A percentile compares a stretch with the other conserved stretches of the same genome.
These are phyloP conservation scores for Taiozyma onychis DNA, from an alignment of 1,139 yeast genomes.

Conservation along the genomic window DNA sequence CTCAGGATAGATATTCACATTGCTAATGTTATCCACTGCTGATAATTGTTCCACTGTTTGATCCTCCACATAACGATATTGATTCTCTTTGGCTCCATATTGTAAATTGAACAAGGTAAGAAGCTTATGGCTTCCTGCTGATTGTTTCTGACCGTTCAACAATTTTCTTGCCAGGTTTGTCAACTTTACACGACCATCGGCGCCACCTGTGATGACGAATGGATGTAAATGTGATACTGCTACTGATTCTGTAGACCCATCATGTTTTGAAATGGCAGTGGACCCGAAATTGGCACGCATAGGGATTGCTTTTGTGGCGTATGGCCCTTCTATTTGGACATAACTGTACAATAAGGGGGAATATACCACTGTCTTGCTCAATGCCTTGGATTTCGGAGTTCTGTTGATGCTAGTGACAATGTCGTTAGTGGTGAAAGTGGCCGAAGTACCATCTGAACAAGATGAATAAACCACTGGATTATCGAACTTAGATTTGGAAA, in stretches of 20 bases:
- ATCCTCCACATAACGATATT: slow-evolving; percentile 33
- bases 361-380: slow-evolving; percentile 30
- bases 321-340: slow-evolving; percentile 36
- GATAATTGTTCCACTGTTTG: slow-evolving; percentile 24
- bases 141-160: slow-evolving; percentile 34
- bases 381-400: slow-evolving; percentile 31
- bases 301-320: slow-evolving; percentile 31
- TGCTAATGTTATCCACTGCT: slow-evolving; percentile 23
- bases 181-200: slow-evolving; percentile 51
- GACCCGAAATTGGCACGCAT: slow-evolving; percentile 32
- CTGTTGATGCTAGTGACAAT: slow-evolving; percentile 31
- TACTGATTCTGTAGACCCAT: slow-evolving; percentile 34
- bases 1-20: slow-evolving; percentile 42
- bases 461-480: slow-evolving; percentile 39
- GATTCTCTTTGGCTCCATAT: slow-evolving; percentile 28
- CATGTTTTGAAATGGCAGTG: slow-evolving; percentile 33
- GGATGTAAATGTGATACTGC: slow-evolving; percentile 51
- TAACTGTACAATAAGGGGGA: slow-evolving; percentile 34
- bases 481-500: slow-evolving; percentile 36
- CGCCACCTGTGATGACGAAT: slow-evolving; percentile 50
- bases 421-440: slow-evolving; percentile 38
- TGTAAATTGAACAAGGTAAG: slow-evolving; percentile 35
- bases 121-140: slow-evolving; percentile 26
- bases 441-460: slow-evolving; percentile 41
- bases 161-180: slow-evolving; percentile 38